Evolutionary conservation across 805 yeast species (phyloP), one percentile per base, ranked within the genome.

Genomic region (Barnettozyma californica): DNA sequence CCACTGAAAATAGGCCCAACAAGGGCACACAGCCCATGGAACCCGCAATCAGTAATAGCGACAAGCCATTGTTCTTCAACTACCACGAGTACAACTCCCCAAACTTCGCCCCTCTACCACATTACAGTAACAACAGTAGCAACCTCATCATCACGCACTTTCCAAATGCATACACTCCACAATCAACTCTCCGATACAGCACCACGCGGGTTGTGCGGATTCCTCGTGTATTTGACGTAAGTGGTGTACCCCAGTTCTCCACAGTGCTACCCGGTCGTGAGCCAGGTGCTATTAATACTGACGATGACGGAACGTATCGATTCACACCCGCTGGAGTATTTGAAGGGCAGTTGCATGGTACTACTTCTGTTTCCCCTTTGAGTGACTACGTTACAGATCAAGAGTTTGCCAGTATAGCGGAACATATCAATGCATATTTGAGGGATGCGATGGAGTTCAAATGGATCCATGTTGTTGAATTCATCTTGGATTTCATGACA

Each of bases 151-250:
- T 81, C 9, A 83, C 83, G 29, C 91, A 84, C 63, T 85, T 83
- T 58, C 90, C 89, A 6, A 81, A 83, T 54, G 66, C 73, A 4
- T 74, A 81, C 59, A 73, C 57, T 1, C 60, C 68, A 3, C 50
- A 44, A 4, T 58, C 57, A 8, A 66, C 78, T 2, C 46, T 49
- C 0, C 53, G 45, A 19, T 72, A 58, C 50, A 41, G 48, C 18
- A 48, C 57, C 8, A 78, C 86, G 0, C 66, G 92, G 50, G 71
- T 85, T n/a, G 82, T 84, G 4, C 61, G 91, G 45, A 70, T 84
- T 3, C 89, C 92, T 4, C 62, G 90, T 51, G 49, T 69, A 1
- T 78, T 73, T 48, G 66, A 67, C 16, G 55, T 59, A 1, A 61
- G 57, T 9, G 67, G 72, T 3, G 67, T 70, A 18, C 89, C 90